Base-by-base conservation (phyloP, 345 rosid genomes). In the Pistacia vera region DNA sequence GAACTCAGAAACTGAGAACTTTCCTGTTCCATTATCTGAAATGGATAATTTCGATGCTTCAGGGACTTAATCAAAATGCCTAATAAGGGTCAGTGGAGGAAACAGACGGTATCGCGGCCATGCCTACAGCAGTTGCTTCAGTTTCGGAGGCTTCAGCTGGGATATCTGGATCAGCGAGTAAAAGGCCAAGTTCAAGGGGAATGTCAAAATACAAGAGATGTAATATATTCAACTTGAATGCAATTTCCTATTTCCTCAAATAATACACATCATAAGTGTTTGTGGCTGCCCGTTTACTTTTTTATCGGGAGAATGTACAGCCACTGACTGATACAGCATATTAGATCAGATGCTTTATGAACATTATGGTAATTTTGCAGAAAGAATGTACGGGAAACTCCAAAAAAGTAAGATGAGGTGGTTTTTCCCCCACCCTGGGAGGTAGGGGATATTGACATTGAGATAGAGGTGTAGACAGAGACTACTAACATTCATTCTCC, bases 1-100 rank as follows among this genome's bases (percentile, higher is more conserved):
- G 82, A 89, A 85, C 81, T 60, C 86, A 84, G 68, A 90, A 87
- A 63, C 82, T 59, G 49, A 82, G 88, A 76, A 86, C 86, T 71
- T 91, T 88, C 95, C 98, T 13, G 92, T 89, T 70, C 91, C 93
- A 14, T 85, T 89, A 72, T 82, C 92, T 63, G 92, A 87, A 71
- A 75, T 67, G 0, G 88, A 91, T 75, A 75, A 81, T 73, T 79
- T 75, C 68, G 88, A 85, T 68, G 83, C 65, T n/a, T 79, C 86
- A 10, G 79, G 63, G 87, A 82, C 67, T 80, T 77, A 63, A 83
- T 70, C 35, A 79, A 77, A 58, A 81, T 75, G 48, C 77, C 84
- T 2, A 68, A 60, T 75, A 44, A 75, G 57, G 82, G 69, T 44
- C 67, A 66, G 72, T 61, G 56, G 80, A 84, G 72, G 84, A 73